A percentile compares a stretch with the other conserved stretches of the same genome.
phyloP scores from a whole-genome alignment of 495 filamentous ascomycete species.

The Aspergillus conjunctus region DNA sequence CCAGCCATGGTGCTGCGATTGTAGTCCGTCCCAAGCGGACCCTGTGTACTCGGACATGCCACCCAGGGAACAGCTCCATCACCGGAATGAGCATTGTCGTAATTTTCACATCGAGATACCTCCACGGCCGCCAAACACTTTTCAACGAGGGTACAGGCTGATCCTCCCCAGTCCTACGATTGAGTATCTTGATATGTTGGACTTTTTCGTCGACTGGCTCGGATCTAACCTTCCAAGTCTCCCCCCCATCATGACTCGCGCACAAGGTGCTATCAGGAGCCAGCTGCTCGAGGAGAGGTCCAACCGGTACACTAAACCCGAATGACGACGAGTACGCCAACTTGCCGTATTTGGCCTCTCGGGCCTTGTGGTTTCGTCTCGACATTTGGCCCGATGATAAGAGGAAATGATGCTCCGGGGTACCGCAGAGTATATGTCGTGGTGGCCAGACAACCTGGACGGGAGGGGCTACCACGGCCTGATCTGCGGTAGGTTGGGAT shows the following conservation, averaged over 20 bases:
- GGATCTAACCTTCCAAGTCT: slow-evolving; percentile 14
- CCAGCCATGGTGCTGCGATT: neutral
- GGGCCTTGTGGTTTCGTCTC: slow-evolving; percentile 61
- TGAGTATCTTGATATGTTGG: neutral
- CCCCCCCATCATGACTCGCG: slow-evolving; percentile 14
- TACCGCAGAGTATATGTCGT: slow-evolving; percentile 45
- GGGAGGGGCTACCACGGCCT: neutral
- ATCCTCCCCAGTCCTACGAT: neutral
- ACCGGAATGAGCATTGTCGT: slow-evolving; percentile 19
- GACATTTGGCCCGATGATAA: slow-evolving; percentile 26
- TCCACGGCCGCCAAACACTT: slow-evolving; percentile 25
- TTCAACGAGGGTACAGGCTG: neutral
- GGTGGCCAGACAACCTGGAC: slow-evolving; percentile 37
- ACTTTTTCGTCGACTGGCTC: slow-evolving; percentile 10
- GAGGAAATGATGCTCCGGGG: slow-evolving; percentile 24
- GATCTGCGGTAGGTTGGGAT: neutral
- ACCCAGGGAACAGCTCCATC: slow-evolving; percentile 14
- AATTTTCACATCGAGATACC: slow-evolving; percentile 13
- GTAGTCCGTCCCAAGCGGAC: neutral
- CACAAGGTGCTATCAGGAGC: slow-evolving; percentile 24
- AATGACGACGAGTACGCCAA: slow-evolving; percentile 72
- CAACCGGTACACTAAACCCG: slow-evolving; percentile 50
- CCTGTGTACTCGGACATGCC: slow-evolving; percentile 23
- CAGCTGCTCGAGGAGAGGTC: slow-evolving; percentile 15
- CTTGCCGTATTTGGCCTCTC: slow-evolving; percentile 72